Percentiles rank a stretch among this genome's conserved stretches.
Evolutionary conservation across 2,329 filamentous ascomycete genomes (phyloP).

Genomic region (Ophiosphaerella korrae): DNA sequence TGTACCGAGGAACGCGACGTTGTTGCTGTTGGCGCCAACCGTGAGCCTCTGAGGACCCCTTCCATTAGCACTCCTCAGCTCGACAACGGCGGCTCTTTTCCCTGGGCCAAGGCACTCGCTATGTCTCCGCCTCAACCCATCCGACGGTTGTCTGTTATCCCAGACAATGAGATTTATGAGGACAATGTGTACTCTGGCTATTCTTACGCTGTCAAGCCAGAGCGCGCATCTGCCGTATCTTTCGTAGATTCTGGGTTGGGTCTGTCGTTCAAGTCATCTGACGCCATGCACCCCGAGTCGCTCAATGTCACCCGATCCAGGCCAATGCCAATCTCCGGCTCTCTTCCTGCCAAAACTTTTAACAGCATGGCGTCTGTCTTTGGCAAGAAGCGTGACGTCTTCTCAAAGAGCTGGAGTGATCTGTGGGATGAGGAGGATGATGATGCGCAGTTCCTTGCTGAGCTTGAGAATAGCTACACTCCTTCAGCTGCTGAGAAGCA

Average conservation of each 20-base stretch:
- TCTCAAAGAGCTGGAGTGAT: slow-evolving; percentile 99
- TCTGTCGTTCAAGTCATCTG: slow-evolving; percentile 74
- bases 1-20: slow-evolving; percentile 79
- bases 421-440: slow-evolving; percentile 98
- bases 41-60: slow-evolving; percentile 92
- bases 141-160: slow-evolving; percentile 86
- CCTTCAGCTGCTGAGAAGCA: slow-evolving; percentile 35
- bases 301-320: slow-evolving; percentile 63
- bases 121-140: slow-evolving; percentile 71
- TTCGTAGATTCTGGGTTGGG: slow-evolving; percentile 82
- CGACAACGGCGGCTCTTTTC: slow-evolving; percentile 79
- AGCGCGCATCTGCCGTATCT: slow-evolving; percentile 82
- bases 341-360: slow-evolving; percentile 70
- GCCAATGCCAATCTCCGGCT: slow-evolving; percentile 79
- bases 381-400: slow-evolving; percentile 74
- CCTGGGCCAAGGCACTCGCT: slow-evolving; percentile 91
- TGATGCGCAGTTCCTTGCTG: slow-evolving; percentile 59
- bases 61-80: slow-evolving; percentile 88
- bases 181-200: slow-evolving; percentile 83
- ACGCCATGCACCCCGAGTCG: slow-evolving; percentile 55
- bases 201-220: slow-evolving; percentile 78
- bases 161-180: slow-evolving; percentile 74
- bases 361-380: slow-evolving; percentile 79
- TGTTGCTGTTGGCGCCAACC: slow-evolving; percentile 80
- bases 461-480: slow-evolving; percentile 66